Evolutionary conservation across 1,284 basidiomycete species (phyloP).

Genomic region (Boletus semigastroideus): DNA sequence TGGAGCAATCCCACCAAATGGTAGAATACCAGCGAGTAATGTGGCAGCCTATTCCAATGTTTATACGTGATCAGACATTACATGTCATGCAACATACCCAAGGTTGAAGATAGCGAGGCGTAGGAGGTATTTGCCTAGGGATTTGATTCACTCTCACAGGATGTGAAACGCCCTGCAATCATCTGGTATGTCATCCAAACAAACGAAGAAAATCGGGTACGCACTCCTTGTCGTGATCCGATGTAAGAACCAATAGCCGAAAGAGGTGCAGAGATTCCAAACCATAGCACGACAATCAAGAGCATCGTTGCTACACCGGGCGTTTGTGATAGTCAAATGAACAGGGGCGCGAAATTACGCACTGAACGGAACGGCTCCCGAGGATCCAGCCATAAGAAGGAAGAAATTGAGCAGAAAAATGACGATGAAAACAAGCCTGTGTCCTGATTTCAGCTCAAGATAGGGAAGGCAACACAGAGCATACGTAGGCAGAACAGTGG

Average conservation of each 20-base stretch:
- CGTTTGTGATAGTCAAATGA: not conserved
- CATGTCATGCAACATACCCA: conserved; percentile 50
- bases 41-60: conserved; percentile 58
- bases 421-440: conserved; percentile 74
- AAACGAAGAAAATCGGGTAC: conserved; percentile 24
- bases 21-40: conserved; percentile 86
- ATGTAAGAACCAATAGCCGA: conserved; percentile 74
- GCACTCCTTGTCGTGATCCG: conserved; percentile 86
- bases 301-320: conserved; percentile 72
- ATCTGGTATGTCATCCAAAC: conserved; percentile 9
- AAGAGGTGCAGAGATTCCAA: conserved; percentile 88
- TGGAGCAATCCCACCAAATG: conserved; percentile 64
- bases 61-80: conserved; percentile 9
- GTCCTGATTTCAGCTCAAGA: conserved; percentile 5
- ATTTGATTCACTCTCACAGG: conserved; percentile 93
- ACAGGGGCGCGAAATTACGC: conserved; percentile 18
- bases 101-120: conserved; percentile 79
- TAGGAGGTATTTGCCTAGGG: conserved; percentile 86
- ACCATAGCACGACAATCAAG: conserved; percentile 91
- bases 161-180: conserved; percentile 60
- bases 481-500: conserved; percentile 85
- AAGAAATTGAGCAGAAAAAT: conserved; percentile 88
- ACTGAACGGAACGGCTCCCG: conserved; percentile 96
- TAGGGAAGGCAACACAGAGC: conserved; percentile 23
- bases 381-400: conserved; percentile 83